Evolutionary conservation across 495 filamentous ascomycete genomes (phyloP).

Genomic region (Cetradonia linearis): DNA sequence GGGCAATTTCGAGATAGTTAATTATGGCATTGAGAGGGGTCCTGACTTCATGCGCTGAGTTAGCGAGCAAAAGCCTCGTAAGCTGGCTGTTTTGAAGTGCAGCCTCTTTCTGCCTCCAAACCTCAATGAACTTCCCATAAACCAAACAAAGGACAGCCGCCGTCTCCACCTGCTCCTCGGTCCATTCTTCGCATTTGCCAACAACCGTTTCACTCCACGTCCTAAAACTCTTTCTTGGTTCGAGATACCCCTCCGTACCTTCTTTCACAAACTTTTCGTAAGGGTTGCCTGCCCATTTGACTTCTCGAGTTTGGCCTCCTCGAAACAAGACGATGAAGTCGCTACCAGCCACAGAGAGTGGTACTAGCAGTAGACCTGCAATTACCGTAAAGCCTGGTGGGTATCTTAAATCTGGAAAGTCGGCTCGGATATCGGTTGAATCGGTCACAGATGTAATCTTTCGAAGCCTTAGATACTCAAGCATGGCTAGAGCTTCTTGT

Average conservation of each 20-base stretch:
- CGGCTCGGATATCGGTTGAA: constrained; percentile 63
- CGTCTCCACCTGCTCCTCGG: constrained; percentile 58
- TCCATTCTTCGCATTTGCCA: constrained; percentile 60
- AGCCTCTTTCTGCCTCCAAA: constrained; percentile 87
- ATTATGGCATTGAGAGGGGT: constrained; percentile 94
- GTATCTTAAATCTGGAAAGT: constrained; percentile 79
- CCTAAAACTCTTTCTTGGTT: constrained; percentile 68
- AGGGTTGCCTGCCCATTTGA: constrained; percentile 90
- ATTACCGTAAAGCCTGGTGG: constrained; percentile 69
- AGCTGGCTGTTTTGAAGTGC: constrained; percentile 73
- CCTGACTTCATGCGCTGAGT: constrained; percentile 90
- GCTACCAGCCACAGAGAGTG: constrained; percentile 60
- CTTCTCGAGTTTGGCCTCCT: constrained; percentile 63
- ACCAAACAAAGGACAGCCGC: constrained; percentile 83
- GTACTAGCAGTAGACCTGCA: constrained; percentile 75
- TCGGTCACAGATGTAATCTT: constrained; percentile 66
- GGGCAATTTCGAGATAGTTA: constrained; percentile 88
- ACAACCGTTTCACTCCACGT: constrained; percentile 67
- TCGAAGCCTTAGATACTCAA: constrained; percentile 76
- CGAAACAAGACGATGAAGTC: constrained; percentile 95
- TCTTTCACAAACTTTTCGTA: constrained; percentile 67
- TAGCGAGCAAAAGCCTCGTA: constrained; percentile 71
- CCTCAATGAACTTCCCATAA: constrained; percentile 85
- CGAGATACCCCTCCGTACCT: constrained; percentile 59
- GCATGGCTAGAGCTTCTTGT: constrained; percentile 75